phyloP scores from a whole-genome alignment of 306 rosid species.

The Pyrus betulifolia region DNA sequence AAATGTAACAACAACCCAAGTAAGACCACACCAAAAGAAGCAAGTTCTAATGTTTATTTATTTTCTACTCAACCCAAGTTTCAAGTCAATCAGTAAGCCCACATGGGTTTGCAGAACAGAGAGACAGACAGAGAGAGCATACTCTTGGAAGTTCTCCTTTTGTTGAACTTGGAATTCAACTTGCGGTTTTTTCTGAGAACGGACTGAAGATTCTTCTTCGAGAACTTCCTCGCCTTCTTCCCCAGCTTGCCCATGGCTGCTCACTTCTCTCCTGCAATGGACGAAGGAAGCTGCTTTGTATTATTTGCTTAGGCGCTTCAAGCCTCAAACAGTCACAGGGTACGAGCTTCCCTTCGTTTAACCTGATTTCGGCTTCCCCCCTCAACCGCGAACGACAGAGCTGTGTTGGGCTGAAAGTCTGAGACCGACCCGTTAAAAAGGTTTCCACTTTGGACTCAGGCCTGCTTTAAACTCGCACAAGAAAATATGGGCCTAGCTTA shows the following conservation, averaged over 20 bases:
- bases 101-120: background rate
- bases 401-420: background rate
- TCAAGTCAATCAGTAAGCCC: background rate
- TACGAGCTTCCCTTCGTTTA: background rate
- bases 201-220: slow-evolving; percentile 82
- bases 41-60: background rate
- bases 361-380: background rate
- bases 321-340: background rate
- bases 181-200: slow-evolving; percentile 64
- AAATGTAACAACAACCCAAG: background rate
- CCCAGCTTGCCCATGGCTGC: slow-evolving; percentile 75
- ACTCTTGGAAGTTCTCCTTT: slow-evolving; percentile 79
- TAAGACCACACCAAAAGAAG: background rate
- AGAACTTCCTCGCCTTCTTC: slow-evolving; percentile 89
- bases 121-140: slow-evolving; percentile 10
- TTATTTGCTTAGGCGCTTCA: background rate
- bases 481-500: background rate
- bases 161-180: slow-evolving; percentile 67
- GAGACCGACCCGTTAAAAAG: background rate
- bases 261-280: background rate
- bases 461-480: background rate
- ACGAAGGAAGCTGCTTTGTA: background rate
- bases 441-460: background rate
- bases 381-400: background rate
- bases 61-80: background rate